Base-by-base conservation (phyloP, 768 basidiomycete genomes). In the Lactarius vividus region DNA sequence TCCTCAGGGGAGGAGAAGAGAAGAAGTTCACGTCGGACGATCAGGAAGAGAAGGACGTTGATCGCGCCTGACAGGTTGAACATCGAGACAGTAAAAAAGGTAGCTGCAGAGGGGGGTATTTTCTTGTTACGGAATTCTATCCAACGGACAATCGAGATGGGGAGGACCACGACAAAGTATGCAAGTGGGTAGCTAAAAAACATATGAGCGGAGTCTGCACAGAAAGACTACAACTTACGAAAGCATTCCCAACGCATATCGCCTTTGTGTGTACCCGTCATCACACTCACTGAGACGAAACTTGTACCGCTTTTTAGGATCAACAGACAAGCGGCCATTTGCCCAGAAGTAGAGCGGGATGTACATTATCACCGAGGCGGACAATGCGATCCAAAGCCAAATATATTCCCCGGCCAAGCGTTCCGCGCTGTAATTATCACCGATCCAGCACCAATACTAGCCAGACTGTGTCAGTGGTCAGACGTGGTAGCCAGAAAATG, bases 371-470 rank as follows among this genome's bases (percentile, higher is more conserved):
- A 76, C 61, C 5, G 79, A 79, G 54, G 76, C 65, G 40, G 69
- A 67, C 11, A 80, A 73, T 2, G 79, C 73, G 35, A 79, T 57
- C 81, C 81, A 81, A 40, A 81, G 72, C 81, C 81, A 81, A 23
- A 79, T 40, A 63, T 82, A 82, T 69, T 80, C 80, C 7, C 78
- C 79, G 44, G 69, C 74, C 20, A 80, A 73, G 16, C 76, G 73
- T 66, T 77, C 73, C 7, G 64, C 62, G 3, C 71, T 42, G 69
- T 74, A 77, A 10, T 73, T 56, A 13, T 71, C 53, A 33, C 75
- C 73, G 62, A 82, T 77, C 80, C 80, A 80, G 69, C 81, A 81
- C 80, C 80, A 80, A 63, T 77, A 77, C 46, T 54, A 37, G 53
- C 13, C 53, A 31, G 29, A 31, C 53, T 10, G 6, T 28, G 53